These are phyloP conservation scores for Linum usitatissimum DNA, from an alignment of 345 rosid species.

Conservation along the genomic window DNA sequence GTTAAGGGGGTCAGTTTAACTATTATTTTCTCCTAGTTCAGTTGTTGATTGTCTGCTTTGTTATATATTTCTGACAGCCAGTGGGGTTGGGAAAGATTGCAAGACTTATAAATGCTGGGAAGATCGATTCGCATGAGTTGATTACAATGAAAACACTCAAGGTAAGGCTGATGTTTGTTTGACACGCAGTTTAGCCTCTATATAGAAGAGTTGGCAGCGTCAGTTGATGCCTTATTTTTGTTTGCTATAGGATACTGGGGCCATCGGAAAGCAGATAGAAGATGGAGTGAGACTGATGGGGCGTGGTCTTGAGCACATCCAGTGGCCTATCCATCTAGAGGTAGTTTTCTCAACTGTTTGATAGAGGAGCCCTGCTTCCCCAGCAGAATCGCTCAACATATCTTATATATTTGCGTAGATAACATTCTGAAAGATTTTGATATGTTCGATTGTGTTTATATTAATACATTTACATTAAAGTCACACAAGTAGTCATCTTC, in stretches of 20 bases:
- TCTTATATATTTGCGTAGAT: background rate
- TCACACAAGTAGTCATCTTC: too few species aligned
- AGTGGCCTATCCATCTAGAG: conserved; percentile 97
- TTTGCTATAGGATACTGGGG: conserved; percentile 49
- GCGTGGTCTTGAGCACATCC: conserved; percentile 75
- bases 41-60: background rate
- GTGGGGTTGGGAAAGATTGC: conserved; percentile 92
- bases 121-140: conserved; percentile 92
- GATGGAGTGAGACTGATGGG: conserved; percentile 96
- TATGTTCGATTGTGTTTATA: too few species aligned
- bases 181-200: conserved; percentile 7
- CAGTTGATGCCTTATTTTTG: conserved; percentile 3
- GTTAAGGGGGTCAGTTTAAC: background rate
- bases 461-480: too few species aligned
- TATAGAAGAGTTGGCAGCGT: conserved; percentile 10
- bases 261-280: conserved; percentile 80
- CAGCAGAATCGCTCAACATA: background rate
- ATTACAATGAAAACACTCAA: conserved; percentile 96
- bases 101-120: conserved; percentile 73
- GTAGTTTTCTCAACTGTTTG: conserved; percentile 18
- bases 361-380: too few species aligned
- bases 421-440: too few species aligned
- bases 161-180: conserved; percentile 26
- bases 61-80: conserved; percentile 43
- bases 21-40: background rate